phyloP scores from a whole-genome alignment of 495 filamentous ascomycete genomes.

The Apiosordaria backusii region DNA sequence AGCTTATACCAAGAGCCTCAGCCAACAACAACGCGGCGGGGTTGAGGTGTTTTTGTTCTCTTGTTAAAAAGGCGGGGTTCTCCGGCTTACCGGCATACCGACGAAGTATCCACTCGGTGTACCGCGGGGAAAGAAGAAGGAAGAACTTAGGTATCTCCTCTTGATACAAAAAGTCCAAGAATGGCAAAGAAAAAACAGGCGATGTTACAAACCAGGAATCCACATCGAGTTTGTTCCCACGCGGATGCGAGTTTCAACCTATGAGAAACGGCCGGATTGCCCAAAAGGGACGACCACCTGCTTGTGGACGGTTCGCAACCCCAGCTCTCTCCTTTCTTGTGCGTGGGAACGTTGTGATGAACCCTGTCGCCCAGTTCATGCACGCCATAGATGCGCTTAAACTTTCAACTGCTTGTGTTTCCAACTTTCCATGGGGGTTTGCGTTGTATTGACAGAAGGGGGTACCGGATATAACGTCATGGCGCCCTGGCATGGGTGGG shows the following conservation, averaged over 20 bases:
- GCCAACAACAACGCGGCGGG: neutral
- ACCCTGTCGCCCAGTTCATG: neutral
- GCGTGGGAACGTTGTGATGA: neutral
- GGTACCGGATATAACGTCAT: neutral
- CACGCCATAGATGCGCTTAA: slow-evolving; percentile 3
- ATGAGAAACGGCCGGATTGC: neutral
- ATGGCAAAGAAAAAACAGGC: neutral
- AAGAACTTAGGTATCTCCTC: no score
- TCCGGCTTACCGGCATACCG: neutral
- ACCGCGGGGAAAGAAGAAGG: neutral
- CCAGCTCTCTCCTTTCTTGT: neutral
- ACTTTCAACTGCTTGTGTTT: neutral
- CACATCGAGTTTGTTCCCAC: neutral
- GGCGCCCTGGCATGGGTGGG: no score
- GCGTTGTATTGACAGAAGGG: neutral
- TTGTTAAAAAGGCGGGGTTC: neutral
- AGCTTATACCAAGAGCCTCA: neutral
- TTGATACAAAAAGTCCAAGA: neutral
- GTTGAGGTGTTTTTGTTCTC: neutral
- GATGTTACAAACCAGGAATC: neutral
- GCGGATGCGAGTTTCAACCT: neutral
- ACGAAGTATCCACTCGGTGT: neutral
- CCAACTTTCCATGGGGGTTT: neutral
- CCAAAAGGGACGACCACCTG: neutral
- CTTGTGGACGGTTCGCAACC: neutral